Evolutionary conservation across 495 filamentous ascomycete genomes (phyloP).

Genomic region (Achaetomiella virescens): DNA sequence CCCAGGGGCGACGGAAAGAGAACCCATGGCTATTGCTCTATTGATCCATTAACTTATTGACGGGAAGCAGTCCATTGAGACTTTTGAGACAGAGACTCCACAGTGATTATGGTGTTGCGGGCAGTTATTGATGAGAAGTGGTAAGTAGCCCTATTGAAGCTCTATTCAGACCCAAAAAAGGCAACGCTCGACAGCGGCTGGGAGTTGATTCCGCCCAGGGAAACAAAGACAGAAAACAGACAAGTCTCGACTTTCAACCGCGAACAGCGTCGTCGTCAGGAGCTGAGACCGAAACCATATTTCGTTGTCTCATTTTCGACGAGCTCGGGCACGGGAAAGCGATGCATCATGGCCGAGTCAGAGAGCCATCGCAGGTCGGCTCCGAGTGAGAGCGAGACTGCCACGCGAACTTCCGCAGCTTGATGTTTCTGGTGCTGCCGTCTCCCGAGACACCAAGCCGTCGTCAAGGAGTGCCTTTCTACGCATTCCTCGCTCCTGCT

Average conservation of each 20-base stretch:
- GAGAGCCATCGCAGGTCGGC: not conserved
- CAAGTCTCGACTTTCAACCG: not conserved
- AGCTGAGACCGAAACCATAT: not conserved
- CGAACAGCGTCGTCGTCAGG: not conserved
- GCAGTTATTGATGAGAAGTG: not conserved
- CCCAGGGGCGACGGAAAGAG: not conserved
- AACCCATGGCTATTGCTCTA: slow-evolving; percentile 10
- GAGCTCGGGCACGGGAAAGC: not conserved
- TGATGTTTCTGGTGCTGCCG: not conserved
- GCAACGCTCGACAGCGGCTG: slow-evolving; percentile 12
- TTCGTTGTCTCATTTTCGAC: not conserved
- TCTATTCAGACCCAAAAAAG: slow-evolving; percentile 34
- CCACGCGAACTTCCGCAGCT: not conserved
- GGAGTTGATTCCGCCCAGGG: slow-evolving; percentile 4
- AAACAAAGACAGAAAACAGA: slow-evolving; percentile 14
- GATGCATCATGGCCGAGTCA: not conserved
- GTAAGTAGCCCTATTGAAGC: slow-evolving; percentile 26
- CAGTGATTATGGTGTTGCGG: slow-evolving; percentile 10
- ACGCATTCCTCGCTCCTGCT: not conserved
- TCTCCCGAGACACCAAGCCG: not conserved
- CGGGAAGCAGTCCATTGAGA: slow-evolving; percentile 3
- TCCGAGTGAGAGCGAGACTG: not conserved
- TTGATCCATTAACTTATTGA: slow-evolving; percentile 12
- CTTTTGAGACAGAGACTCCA: slow-evolving; percentile 7
- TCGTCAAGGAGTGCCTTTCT: not conserved